Evolutionary conservation across 495 filamentous ascomycete species (phyloP), one percentile per base, ranked within the genome.

Genomic region (Durotheca rogersii): DNA sequence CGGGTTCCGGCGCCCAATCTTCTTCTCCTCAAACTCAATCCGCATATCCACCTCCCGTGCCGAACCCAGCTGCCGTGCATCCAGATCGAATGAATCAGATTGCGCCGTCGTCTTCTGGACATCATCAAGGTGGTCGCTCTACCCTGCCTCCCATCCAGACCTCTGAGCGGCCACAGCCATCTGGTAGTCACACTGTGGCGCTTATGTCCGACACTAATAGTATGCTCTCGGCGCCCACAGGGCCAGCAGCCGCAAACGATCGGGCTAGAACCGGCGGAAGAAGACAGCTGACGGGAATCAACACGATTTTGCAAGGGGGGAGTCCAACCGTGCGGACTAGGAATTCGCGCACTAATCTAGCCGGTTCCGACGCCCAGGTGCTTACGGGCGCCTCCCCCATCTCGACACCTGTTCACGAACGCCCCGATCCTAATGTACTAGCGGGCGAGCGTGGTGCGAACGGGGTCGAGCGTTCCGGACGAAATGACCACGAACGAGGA

Each of bases 261-360:
- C 67, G 77, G 27, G 65, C 71, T 35, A 64, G 72, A 16, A 59
- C 68, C n/a, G 65, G 73, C 20, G 59, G 64, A 11, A 53, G 46
- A 56, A 63, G 78, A 42, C 74, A 79, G 46, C 56, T 81, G 10
- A 66, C 69, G 1, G 73, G 74, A 18, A 80, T 81, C 12, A 77
- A 80, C 44, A 76, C 58, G 38, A 79, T 70, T 38, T 68, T 81
- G 2, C 71, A 75, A 53, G 67, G 64, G 14, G 62, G 63, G 27
- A 66, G 51, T 35, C 60, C 46, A 20, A 69, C 42, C 54, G 63
- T 55, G 47, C 71, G 75, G 4, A 57, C 64, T n/a, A 60, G 66
- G 7, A 56, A 65, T n/a, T 68, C 69, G 16, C 58, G 72, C 5
- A 56, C 61, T 21, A 75, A 61, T 53, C 45, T 75, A 41, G 70